phyloP scores from a whole-genome alignment of 176 grass and related monocot species.

The Elaeis guineensis region DNA sequence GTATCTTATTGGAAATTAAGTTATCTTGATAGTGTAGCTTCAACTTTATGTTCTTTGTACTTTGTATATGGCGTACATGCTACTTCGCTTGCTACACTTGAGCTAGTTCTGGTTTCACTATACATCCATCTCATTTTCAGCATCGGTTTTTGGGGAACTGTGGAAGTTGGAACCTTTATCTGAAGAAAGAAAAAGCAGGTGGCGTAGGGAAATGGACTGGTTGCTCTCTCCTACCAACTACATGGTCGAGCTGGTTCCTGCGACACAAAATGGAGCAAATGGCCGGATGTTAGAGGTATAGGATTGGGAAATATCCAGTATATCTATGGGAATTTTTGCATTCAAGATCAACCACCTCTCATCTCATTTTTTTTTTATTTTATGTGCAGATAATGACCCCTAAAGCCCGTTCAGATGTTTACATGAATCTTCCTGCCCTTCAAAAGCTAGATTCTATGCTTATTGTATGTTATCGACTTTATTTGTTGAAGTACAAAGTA shows the following conservation, averaged over 20 bases:
- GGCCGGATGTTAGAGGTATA: constrained; percentile 67
- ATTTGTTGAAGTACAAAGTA: background rate
- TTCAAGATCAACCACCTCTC: background rate
- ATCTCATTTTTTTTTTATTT: constrained; percentile 3
- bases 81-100: too few relatives aligned
- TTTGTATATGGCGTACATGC: background rate
- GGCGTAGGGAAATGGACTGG: constrained; percentile 96
- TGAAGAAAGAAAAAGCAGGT: constrained; percentile 69
- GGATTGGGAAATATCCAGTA: background rate
- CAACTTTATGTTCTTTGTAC: background rate
- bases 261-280: constrained; percentile 73
- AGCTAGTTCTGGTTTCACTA: background rate
- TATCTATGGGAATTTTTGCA: background rate
- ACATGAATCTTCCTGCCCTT: constrained; percentile 95
- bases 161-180: constrained; percentile 95
- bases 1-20: too few relatives aligned
- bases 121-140: constrained; percentile 20
- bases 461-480: constrained; percentile 47
- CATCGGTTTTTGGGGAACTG: constrained; percentile 83
- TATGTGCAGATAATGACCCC: constrained; percentile 85
- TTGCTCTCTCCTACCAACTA: constrained; percentile 85
- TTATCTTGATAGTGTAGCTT: background rate
- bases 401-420: constrained; percentile 87
- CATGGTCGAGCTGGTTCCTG: constrained; percentile 96
- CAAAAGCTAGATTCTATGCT: constrained; percentile 96